Evolutionary conservation across 192 early-diverging fungal genomes (phyloP), one percentile per base, ranked within the genome.

Genomic region (Cetraspora pellucida): DNA sequence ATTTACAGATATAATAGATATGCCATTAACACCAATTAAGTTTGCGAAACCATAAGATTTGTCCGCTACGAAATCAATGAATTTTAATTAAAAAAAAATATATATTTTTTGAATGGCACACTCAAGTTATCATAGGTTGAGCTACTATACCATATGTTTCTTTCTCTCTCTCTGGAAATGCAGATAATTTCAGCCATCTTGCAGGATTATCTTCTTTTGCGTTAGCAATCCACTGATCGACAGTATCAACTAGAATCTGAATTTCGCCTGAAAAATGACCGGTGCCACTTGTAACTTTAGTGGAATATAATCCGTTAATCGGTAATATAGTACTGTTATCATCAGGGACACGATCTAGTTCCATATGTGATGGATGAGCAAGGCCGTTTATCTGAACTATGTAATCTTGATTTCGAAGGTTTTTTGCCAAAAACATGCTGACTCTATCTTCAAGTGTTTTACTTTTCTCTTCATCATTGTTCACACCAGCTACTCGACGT

Each of bases 1-100:
- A 74, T 37, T 16, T 44, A 74, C 72, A 14, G 91, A 93, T 43
- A 96, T 92, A 13, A 96, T 79, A 0, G 93, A 95, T 10, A 94
- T 78, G 14, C 96, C 95, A 8, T 70, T 77, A 1, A 87, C 89
- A 19, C 90, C 88, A 67, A 95, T 83, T 37, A 95, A 75, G 68
- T 89, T 85, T 25, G 81, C 78, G 10, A 77, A 74, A 77, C 87
- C 55, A 80, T 79, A 28, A 74, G 86, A 61, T 77, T 81, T 52
- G 45, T 78, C 30, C 13, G 74, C 17, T 80, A 77, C 50, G 25
- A 77, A 61, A 14, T 75, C 79, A 60, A 44, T 50, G 81, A 5
- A 61, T 47, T 23, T 60, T 55, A 31, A 61, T 72, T 5, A 65
- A 66, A 58, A 45, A 19, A n/a, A n/a, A n/a, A n/a, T n/a, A n/a